Percentiles rank a stretch among this genome's conserved stretches.
These are phyloP conservation scores for Apiotrichum porosum DNA, from an alignment of 1,284 basidiomycete genomes.

Conservation along the genomic window DNA sequence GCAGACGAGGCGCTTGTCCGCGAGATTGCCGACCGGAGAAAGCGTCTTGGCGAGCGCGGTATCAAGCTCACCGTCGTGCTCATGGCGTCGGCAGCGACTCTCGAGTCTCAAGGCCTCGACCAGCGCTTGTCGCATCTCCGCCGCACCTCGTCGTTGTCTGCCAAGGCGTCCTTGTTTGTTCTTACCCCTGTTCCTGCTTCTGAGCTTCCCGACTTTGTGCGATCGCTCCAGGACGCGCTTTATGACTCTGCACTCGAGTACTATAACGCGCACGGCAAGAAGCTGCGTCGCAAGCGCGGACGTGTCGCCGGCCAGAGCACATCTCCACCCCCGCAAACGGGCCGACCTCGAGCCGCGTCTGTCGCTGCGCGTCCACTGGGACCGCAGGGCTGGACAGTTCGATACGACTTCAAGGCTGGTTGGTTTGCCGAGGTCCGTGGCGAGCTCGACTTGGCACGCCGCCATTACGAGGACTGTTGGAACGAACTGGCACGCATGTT, in stretches of 20 bases:
- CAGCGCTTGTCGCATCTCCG: conserved; percentile 76
- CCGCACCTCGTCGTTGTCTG: conserved; percentile 79
- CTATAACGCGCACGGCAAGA: conserved; percentile 85
- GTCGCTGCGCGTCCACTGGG: conserved; percentile 57
- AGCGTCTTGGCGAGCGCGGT: conserved; percentile 70
- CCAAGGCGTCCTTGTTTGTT: conserved; percentile 87
- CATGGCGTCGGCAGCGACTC: conserved; percentile 75
- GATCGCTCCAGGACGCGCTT: conserved; percentile 76
- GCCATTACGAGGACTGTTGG: conserved; percentile 91
- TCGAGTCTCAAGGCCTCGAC: conserved; percentile 81
- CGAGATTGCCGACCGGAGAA: conserved; percentile 74
- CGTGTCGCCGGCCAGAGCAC: conserved; percentile 45
- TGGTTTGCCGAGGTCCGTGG: conserved; percentile 91
- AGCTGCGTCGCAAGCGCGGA: conserved; percentile 81
- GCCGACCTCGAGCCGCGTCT: neutral
- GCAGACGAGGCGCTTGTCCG: conserved; percentile 69
- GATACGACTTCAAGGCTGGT: conserved; percentile 95
- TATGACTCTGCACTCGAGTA: conserved; percentile 85
- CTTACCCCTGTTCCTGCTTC: conserved; percentile 77
- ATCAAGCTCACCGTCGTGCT: conserved; percentile 93
- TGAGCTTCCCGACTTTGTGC: conserved; percentile 78
- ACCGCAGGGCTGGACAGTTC: conserved; percentile 87
- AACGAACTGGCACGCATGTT: conserved; percentile 77
- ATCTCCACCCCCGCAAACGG: too few relatives aligned
- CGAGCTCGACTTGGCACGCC: conserved; percentile 81